Evolutionary conservation across 2,329 filamentous ascomycete species (phyloP).

Genomic region (Alternaria sp.): DNA sequence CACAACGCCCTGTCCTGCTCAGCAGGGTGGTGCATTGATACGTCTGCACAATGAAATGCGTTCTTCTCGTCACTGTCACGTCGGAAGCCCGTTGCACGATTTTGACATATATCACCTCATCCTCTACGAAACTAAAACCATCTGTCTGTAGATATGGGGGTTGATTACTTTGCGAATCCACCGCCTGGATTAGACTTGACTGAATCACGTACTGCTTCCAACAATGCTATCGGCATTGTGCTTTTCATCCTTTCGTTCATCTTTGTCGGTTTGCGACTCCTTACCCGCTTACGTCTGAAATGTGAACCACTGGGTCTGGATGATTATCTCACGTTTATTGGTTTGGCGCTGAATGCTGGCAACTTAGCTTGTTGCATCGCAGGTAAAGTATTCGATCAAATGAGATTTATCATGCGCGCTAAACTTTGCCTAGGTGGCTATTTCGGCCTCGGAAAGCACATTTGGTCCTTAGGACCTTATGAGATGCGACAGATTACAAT

Average conservation of each 20-base stretch:
- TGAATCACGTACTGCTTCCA: slow-evolving; percentile 33
- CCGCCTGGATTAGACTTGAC: slow-evolving; percentile 30
- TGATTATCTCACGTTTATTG: slow-evolving; percentile 38
- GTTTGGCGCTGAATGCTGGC: slow-evolving; percentile 31
- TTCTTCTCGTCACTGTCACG: not conserved
- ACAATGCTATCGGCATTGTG: slow-evolving; percentile 35
- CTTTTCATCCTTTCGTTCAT: slow-evolving; percentile 31
- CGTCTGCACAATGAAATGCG: not conserved
- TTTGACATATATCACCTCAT: not conserved
- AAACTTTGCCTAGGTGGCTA: slow-evolving; percentile 24
- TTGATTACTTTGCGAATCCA: slow-evolving; percentile 26
- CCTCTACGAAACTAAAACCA: not conserved
- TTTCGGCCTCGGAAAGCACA: slow-evolving; percentile 39
- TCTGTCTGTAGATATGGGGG: slow-evolving; percentile 7
- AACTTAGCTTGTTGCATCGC: slow-evolving; percentile 39
- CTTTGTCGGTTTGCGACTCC: slow-evolving; percentile 31
- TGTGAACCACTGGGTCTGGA: slow-evolving; percentile 29
- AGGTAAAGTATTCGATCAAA: slow-evolving; percentile 8
- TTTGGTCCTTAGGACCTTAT: slow-evolving; percentile 33
- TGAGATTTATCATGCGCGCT: not conserved
- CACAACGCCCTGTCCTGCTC: not conserved
- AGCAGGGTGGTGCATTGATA: not conserved
- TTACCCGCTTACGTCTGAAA: slow-evolving; percentile 32
- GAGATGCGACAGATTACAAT: slow-evolving; percentile 39
- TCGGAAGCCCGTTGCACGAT: not conserved